A percentile compares a stretch with the other conserved stretches of the same genome.
Conservation (phyloP, 257 asterid species). For the Datura wrightii region DNA sequence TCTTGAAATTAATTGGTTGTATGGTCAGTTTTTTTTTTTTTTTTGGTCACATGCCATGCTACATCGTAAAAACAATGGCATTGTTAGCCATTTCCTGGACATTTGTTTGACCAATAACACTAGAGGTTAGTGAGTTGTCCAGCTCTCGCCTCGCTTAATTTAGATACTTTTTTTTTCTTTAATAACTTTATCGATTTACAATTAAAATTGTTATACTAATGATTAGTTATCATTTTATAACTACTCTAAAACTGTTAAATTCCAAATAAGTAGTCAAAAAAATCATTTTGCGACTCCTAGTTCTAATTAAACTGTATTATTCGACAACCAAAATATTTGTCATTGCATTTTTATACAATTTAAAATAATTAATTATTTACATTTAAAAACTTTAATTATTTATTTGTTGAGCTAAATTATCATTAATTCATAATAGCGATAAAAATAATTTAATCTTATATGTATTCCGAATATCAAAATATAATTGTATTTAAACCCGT, state of each 20-base stretch:
- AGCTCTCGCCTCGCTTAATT: neutral
- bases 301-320: neutral
- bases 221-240: neutral
- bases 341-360: neutral
- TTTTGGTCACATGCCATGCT: slow-evolving; percentile 27
- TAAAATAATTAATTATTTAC: neutral
- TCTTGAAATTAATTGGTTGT: neutral
- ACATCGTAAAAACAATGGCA: slow-evolving; percentile 6
- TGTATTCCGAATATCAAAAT: too few species aligned
- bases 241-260: neutral
- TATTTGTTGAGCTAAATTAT: neutral
- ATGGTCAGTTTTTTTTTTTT: neutral
- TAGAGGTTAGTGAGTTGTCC: slow-evolving; percentile 1
- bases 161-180: neutral
- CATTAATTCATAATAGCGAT: too few species aligned
- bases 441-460: neutral
- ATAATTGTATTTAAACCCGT: too few species aligned
- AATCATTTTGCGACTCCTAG: neutral
- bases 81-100: slow-evolving; percentile 30
- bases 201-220: neutral
- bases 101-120: slow-evolving; percentile 1
- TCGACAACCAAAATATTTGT: neutral
- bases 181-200: neutral
- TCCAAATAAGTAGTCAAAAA: neutral
- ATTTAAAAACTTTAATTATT: neutral